Base-by-base conservation (phyloP, 2,329 filamentous ascomycete species). In the Leptosphaerulina australis region DNA sequence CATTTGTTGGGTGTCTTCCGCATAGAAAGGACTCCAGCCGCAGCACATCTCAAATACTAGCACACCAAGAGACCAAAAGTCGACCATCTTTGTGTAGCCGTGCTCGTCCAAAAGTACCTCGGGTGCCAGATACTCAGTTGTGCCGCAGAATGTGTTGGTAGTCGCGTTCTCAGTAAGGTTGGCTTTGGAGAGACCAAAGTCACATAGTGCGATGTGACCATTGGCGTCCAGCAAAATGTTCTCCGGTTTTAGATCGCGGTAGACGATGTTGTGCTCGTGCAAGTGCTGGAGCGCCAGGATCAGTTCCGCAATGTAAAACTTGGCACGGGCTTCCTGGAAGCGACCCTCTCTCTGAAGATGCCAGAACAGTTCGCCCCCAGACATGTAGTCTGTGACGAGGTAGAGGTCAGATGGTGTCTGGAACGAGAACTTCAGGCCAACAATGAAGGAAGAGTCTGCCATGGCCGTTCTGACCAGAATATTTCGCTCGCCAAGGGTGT, bases 1-100 rank as follows among this genome's bases (percentile, higher is more conserved):
- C 94, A 99, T 99, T 74, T 99, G 94, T 75, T 99, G 94, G 0
- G 94, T 99, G 69, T 99, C 94, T 69, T 99, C 94, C 48, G 94
- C 94, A 65, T 97, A 99, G 76, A 99, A 99, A 0, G 94, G 94
- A 66, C 91, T 97, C 94, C 94, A 99, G 25, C 94, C 94, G 66
- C 94, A 99, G 78, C 94, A 99, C 94, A 99, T 99, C 74, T 99
- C 94, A 66, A 99, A 99, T 1, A 99, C 94, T 45, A 99, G 81
- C 37, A 99, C 94, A 49, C 94, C 94, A 10, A 99, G 81, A 1
- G 94, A 99, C 94, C 94, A 99, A 74, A 97, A 99, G 73, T 99
- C 94, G 5, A 99, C 94, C 94, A 99, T 97, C 78, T 97, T 97
- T 45, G 94, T 97, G 75, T 99, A 99, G 25, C 94, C 94, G 66